Evolutionary conservation across 1,284 basidiomycete species (phyloP).

Genomic region (Puccinia coronata): DNA sequence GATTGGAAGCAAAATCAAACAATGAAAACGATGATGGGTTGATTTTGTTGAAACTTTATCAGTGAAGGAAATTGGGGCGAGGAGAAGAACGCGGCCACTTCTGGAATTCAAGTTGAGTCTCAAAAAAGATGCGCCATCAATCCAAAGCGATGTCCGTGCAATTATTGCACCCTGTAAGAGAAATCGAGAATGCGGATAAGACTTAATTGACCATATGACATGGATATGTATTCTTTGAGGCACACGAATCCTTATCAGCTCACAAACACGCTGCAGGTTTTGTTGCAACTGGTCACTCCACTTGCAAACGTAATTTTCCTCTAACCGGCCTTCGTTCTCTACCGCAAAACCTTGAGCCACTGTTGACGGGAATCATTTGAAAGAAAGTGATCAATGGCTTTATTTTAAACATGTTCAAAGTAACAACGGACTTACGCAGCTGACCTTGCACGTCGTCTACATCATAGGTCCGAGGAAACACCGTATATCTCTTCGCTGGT

Average conservation of each 20-base stretch:
- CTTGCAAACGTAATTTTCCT: neutral
- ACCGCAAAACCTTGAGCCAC: neutral
- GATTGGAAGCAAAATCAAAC: too few species aligned
- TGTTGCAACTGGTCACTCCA: conserved; percentile 8
- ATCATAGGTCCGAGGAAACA: neutral
- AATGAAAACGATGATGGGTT: too few species aligned
- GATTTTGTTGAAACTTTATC: too few species aligned
- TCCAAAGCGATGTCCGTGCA: neutral
- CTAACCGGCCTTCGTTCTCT: neutral
- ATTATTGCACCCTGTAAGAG: conserved; percentile 2
- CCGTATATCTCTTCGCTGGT: neutral
- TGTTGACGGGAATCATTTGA: neutral
- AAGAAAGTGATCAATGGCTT: neutral
- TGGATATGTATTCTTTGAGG: too few species aligned
- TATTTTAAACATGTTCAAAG: neutral
- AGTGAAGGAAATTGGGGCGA: neutral
- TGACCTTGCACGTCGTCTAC: neutral
- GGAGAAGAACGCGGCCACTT: neutral
- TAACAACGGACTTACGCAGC: neutral
- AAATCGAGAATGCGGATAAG: neutral
- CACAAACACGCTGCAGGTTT: conserved; percentile 15
- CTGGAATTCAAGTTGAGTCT: neutral
- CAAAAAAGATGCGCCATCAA: neutral
- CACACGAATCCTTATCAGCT: too few species aligned
- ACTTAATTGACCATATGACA: too few species aligned